These are phyloP conservation scores for Hibiscus mutabilis DNA, from an alignment of 345 rosid genomes.

Conservation along the genomic window DNA sequence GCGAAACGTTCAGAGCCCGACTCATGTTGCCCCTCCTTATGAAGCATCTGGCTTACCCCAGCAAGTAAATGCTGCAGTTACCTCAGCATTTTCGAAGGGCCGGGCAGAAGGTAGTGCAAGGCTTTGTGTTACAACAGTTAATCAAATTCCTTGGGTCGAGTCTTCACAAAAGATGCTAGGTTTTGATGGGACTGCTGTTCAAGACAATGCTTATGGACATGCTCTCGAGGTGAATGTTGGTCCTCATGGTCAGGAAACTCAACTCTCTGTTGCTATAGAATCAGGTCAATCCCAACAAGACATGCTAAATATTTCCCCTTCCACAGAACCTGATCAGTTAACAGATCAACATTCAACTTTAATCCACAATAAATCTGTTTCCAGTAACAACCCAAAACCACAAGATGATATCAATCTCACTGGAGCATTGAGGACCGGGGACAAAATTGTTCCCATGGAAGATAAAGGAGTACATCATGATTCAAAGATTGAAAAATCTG, in stretches of 20 bases:
- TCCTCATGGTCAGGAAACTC: slow-evolving; percentile 31
- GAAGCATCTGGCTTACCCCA: slow-evolving; percentile 38
- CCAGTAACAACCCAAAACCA: slow-evolving; percentile 14
- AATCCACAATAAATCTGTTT: slow-evolving; percentile 14
- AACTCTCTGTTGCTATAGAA: slow-evolving; percentile 26
- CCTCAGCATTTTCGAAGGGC: slow-evolving; percentile 37
- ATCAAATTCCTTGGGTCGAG: slow-evolving; percentile 44
- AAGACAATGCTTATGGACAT: slow-evolving; percentile 40
- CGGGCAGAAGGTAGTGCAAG: slow-evolving; percentile 47
- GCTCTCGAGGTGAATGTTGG: slow-evolving; percentile 24
- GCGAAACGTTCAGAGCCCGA: slow-evolving; percentile 60
- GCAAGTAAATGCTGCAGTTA: slow-evolving; percentile 47
- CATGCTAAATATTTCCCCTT: slow-evolving; percentile 19
- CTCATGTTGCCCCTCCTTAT: slow-evolving; percentile 39
- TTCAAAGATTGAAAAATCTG: slow-evolving; percentile 22
- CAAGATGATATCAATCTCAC: slow-evolving; percentile 11
- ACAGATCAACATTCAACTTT: slow-evolving; percentile 29
- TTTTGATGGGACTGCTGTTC: slow-evolving; percentile 40
- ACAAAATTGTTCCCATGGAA: slow-evolving; percentile 24
- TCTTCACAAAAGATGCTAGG: slow-evolving; percentile 44
- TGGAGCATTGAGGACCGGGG: slow-evolving; percentile 34
- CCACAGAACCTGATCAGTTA: slow-evolving; percentile 24
- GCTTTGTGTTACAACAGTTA: slow-evolving; percentile 36
- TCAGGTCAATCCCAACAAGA: slow-evolving; percentile 28
- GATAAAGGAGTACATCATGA: slow-evolving; percentile 27